phyloP scores from a whole-genome alignment of 2,329 filamentous ascomycete genomes.

The Rhexocercosporidium sp. region DNA sequence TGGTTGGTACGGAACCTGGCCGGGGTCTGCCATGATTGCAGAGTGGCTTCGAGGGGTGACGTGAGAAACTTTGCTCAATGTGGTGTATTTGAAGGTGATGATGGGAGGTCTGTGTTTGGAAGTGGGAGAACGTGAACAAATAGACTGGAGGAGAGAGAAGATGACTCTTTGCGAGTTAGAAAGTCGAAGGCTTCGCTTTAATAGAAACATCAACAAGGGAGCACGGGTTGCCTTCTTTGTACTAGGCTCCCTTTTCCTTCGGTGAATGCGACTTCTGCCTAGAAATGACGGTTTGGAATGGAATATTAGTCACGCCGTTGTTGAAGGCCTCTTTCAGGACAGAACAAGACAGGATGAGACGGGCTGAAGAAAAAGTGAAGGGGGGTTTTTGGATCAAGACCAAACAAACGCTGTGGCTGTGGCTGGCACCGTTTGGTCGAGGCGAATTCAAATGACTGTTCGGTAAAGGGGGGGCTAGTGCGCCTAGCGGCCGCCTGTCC shows the following conservation, averaged over 20 bases:
- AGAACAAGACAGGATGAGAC: background rate
- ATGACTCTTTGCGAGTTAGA: background rate
- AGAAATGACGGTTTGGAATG: background rate
- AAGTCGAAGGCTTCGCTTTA: background rate
- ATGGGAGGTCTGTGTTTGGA: background rate
- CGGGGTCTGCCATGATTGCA: constrained; percentile 55
- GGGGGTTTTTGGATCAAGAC: background rate
- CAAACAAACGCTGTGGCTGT: background rate
- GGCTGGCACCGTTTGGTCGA: background rate
- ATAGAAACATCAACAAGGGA: constrained; percentile 9
- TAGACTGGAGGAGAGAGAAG: background rate
- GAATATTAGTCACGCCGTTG: constrained; percentile 14
- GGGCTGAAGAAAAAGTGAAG: background rate
- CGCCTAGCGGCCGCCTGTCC: background rate
- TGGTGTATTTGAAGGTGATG: constrained; percentile 8
- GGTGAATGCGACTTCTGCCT: background rate
- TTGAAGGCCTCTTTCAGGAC: background rate
- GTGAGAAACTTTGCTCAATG: background rate
- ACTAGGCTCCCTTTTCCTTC: background rate
- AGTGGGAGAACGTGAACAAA: background rate
- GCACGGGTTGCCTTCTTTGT: background rate
- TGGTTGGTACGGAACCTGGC: constrained; percentile 62
- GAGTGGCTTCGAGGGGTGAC: constrained; percentile 17
- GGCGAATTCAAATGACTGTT: background rate
- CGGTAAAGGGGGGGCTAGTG: background rate